Evolutionary conservation across 129 eudicot genomes (phyloP), one percentile per base, ranked within the genome.

Genomic region (Oenanthe sinensis): DNA sequence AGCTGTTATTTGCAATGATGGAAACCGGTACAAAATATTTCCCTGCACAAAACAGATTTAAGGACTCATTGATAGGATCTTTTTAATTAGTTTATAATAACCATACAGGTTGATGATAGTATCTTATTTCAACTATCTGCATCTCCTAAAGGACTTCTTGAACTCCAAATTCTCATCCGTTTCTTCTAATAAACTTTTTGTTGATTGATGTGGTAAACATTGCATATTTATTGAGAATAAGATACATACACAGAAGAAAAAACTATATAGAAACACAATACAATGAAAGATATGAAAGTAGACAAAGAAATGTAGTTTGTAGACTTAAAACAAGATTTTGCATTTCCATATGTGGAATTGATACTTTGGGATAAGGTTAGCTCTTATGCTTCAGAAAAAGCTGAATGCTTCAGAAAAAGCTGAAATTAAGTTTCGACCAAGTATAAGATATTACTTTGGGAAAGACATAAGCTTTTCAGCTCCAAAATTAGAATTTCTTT

Each of bases 1-100:
- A 67, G 93, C 99, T 72, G 97, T 96, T 52, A 93, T 87, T 82
- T 92, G 99, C 58, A 96, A 90, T 68, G 97, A 89, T 52, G 99
- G 97, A 82, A 96, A 96, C 50, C 90, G 84, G 81, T 96, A 96
- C 79, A 96, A 81, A 68, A 96, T 96, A 87, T 92, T 90, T 75
- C 97, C 99, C 99, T 96, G 91, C 68, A 75, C 6, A 70, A 28
- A 74, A 74, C 17, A 28, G 33, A 48, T 74, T n/a, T n/a, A 72
- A n/a, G 49, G 36, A n/a, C 52, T 15, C 17, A 26, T 10, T 19
- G 2, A n/a, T 10, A 26, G 54, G 76, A 44, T 4, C 19, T 11
- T 71, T 22, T 72, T 42, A 22, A 71, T 20, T 20, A 40, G 75
- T 71, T 71, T 8, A 43, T 22, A 20, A 71, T 55, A 55, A 22